Conservation (phyloP, 768 basidiomycete genomes). For the Suillus variegatus region DNA sequence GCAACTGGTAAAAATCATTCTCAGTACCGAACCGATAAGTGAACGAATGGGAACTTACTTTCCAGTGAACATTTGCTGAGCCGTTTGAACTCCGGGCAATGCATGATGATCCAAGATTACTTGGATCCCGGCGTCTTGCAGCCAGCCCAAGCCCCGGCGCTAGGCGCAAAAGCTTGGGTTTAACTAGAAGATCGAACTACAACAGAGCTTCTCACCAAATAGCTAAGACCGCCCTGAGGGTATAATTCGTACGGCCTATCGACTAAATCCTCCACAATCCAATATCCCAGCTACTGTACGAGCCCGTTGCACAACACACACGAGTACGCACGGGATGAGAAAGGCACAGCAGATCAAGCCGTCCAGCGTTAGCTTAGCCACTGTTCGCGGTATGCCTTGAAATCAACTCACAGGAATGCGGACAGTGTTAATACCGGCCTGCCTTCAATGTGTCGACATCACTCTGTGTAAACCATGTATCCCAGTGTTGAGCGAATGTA, state of each 20-base stretch:
- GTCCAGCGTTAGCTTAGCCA: neutral
- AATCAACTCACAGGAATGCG: constrained; percentile 62
- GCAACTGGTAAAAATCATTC: constrained; percentile 45
- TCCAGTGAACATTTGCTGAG: constrained; percentile 69
- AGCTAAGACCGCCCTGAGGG: constrained; percentile 66
- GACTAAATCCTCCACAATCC: constrained; percentile 77
- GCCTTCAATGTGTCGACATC: constrained; percentile 57
- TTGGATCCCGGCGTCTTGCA: constrained; percentile 62
- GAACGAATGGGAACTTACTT: constrained; percentile 37
- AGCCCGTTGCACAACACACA: neutral
- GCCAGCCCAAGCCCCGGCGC: constrained; percentile 63
- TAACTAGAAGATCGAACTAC: neutral
- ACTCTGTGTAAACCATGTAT: constrained; percentile 68
- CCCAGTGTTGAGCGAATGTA: constrained; percentile 66
- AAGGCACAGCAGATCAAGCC: neutral
- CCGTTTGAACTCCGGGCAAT: constrained; percentile 65
- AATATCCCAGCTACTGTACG: constrained; percentile 70
- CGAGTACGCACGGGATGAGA: neutral
- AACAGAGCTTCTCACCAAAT: constrained; percentile 49
- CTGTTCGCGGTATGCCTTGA: neutral
- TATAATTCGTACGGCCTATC: constrained; percentile 60
- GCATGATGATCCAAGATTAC: constrained; percentile 74
- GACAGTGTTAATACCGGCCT: constrained; percentile 70
- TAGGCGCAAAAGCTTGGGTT: constrained; percentile 25
- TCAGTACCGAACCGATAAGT: neutral